Conservation (phyloP, 2,329 filamentous ascomycete species). For the Talaromyces funiculosus region DNA sequence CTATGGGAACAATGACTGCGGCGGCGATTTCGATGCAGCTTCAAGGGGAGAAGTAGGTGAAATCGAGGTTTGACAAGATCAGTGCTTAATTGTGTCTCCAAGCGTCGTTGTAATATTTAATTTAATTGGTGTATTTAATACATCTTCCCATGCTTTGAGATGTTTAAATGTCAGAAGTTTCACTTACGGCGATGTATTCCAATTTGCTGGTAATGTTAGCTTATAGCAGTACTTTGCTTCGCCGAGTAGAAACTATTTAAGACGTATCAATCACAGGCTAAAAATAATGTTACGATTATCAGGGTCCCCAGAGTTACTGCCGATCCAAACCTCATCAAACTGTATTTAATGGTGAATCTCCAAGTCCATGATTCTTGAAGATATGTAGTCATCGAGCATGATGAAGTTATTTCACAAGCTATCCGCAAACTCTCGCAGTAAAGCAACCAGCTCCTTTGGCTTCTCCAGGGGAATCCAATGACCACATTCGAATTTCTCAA, state of each 20-base stretch:
- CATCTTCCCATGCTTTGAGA: too few relatives aligned
- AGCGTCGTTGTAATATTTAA: too few relatives aligned
- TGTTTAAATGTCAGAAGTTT: too few relatives aligned
- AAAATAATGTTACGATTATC: too few relatives aligned
- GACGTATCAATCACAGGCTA: too few relatives aligned
- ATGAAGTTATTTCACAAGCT: background rate
- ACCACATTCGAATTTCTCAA: constrained; percentile 1
- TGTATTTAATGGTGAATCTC: background rate
- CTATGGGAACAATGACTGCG: constrained; percentile 6
- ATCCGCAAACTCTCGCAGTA: constrained; percentile 2
- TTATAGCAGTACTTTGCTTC: too few relatives aligned
- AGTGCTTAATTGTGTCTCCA: too few relatives aligned
- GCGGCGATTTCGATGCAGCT: constrained; percentile 5
- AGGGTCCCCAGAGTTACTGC: too few relatives aligned
- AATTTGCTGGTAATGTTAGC: too few relatives aligned
- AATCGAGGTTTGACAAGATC: background rate
- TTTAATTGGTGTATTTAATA: too few relatives aligned
- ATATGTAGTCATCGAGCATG: background rate
- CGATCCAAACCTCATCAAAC: background rate
- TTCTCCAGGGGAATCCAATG: constrained; percentile 12
- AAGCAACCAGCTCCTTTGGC: background rate
- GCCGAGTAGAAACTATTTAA: too few relatives aligned
- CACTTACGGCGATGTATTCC: too few relatives aligned
- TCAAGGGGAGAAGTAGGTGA: background rate
- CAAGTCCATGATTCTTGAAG: background rate